A percentile compares a stretch with the other conserved stretches of the same genome.
Conservation (phyloP, 371 early-diverging fungal genomes). For the Mortierella sp. region DNA sequence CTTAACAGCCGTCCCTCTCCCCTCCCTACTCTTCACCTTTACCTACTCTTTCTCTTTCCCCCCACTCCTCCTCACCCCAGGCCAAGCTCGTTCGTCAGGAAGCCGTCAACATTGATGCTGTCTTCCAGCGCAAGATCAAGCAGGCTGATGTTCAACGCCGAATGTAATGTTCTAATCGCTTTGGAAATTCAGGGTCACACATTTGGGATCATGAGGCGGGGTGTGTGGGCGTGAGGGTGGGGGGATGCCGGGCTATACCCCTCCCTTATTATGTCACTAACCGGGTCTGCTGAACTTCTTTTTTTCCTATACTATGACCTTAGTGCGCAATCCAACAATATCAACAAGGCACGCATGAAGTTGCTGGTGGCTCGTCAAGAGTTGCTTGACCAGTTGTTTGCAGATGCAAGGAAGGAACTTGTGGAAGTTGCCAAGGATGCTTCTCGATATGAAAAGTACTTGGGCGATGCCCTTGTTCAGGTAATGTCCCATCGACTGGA, state of each 20-base stretch:
- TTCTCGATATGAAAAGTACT: slow-evolving; percentile 64
- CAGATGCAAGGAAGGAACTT: slow-evolving; percentile 67
- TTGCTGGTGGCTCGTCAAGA: slow-evolving; percentile 91
- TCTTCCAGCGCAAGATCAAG: slow-evolving; percentile 90
- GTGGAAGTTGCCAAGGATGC: slow-evolving; percentile 65
- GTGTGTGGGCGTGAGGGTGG: too few relatives aligned
- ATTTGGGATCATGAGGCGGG: slow-evolving; percentile 17
- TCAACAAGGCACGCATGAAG: slow-evolving; percentile 94
- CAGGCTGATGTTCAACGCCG: slow-evolving; percentile 91
- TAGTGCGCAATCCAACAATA: slow-evolving; percentile 93
- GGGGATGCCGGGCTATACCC: too few relatives aligned
- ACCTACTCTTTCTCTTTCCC: too few relatives aligned
- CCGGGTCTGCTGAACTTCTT: background rate
- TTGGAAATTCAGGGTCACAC: background rate
- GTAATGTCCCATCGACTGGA: too few relatives aligned
- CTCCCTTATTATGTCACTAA: background rate
- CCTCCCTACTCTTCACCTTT: background rate
- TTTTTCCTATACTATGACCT: background rate
- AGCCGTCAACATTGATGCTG: slow-evolving; percentile 87
- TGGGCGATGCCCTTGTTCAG: slow-evolving; percentile 82
- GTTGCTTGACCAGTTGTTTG: slow-evolving; percentile 82
- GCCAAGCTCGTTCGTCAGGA: slow-evolving; percentile 94
- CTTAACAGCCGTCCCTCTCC: background rate
- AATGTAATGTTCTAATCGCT: too few relatives aligned
- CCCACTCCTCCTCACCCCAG: slow-evolving; percentile 41